Evolutionary conservation across 1,139 yeast genomes (phyloP).

Genomic region (Pichia sp.): DNA sequence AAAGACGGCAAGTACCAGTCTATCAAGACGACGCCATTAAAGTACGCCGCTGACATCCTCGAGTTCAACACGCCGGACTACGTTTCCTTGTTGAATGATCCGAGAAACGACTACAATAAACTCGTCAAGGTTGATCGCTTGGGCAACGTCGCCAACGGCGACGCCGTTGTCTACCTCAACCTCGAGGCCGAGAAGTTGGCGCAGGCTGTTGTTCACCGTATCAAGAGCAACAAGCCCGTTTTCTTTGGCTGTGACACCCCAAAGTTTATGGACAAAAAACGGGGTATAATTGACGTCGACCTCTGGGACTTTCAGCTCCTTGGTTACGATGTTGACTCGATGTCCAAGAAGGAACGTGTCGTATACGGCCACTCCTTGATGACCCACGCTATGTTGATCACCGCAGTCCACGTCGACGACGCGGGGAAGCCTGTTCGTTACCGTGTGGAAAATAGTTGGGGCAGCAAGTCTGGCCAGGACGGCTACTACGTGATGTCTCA

Average conservation of each 20-base stretch:
- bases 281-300: conserved; percentile 67
- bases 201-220: conserved; percentile 57
- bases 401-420: conserved; percentile 57
- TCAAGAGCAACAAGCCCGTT: conserved; percentile 68
- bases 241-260: conserved; percentile 87
- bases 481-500: conserved; percentile 81
- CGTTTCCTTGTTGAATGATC: conserved; percentile 73
- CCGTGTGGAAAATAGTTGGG: conserved; percentile 88
- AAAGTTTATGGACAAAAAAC: conserved; percentile 50
- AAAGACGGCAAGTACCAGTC: conserved; percentile 61
- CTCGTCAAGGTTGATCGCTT: conserved; percentile 67
- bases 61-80: conserved; percentile 48
- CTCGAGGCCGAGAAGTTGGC: conserved; percentile 56
- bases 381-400: conserved; percentile 86
- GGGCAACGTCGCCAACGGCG: conserved; percentile 66
- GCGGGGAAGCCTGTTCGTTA: conserved; percentile 62
- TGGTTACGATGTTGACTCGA: conserved; percentile 53
- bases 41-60: conserved; percentile 55
- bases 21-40: conserved; percentile 55
- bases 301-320: conserved; percentile 64
- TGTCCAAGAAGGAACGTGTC: conserved; percentile 55
- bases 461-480: conserved; percentile 64
- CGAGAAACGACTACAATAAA: conserved; percentile 62
- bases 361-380: conserved; percentile 56
- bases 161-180: conserved; percentile 65